These are phyloP conservation scores for Rosa lucieae DNA, from an alignment of 306 rosid genomes.

Conservation along the genomic window DNA sequence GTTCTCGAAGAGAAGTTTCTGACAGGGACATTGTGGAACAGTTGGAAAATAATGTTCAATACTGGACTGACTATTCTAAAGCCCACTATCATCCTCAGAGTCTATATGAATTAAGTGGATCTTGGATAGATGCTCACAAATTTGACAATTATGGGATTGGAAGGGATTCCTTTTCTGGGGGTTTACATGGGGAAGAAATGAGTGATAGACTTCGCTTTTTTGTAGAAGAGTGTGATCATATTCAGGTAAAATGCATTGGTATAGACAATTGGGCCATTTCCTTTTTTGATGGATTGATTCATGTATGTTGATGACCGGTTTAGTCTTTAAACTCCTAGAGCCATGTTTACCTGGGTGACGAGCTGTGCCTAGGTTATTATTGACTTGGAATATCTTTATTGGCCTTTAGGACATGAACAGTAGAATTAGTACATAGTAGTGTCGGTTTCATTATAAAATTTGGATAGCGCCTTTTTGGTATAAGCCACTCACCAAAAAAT, in stretches of 20 bases:
- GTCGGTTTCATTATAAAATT: neutral
- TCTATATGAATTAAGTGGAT: conserved; percentile 71
- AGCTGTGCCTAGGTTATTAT: neutral
- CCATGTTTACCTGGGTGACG: neutral
- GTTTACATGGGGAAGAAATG: conserved; percentile 72
- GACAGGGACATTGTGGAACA: conserved; percentile 58
- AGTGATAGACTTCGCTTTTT: conserved; percentile 82
- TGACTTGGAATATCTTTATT: neutral
- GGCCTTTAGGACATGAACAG: neutral
- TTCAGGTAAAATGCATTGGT: conserved; percentile 51
- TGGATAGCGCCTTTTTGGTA: neutral
- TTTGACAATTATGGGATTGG: conserved; percentile 87
- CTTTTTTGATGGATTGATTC: neutral
- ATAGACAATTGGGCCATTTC: neutral
- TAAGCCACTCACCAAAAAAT: neutral
- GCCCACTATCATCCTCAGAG: conserved; percentile 86
- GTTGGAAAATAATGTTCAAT: conserved; percentile 64
- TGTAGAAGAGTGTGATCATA: conserved; percentile 87
- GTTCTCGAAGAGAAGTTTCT: conserved; percentile 41
- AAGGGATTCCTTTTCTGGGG: conserved; percentile 60
- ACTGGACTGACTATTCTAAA: conserved; percentile 95
- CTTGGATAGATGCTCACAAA: conserved; percentile 52
- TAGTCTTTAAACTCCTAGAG: neutral
- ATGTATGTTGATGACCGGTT: neutral
- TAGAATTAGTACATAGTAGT: neutral